A percentile compares a stretch with the other conserved stretches of the same genome.
These are phyloP conservation scores for Tetrapisispora nanseiensis DNA, from an alignment of 805 yeast species.

Conservation along the genomic window DNA sequence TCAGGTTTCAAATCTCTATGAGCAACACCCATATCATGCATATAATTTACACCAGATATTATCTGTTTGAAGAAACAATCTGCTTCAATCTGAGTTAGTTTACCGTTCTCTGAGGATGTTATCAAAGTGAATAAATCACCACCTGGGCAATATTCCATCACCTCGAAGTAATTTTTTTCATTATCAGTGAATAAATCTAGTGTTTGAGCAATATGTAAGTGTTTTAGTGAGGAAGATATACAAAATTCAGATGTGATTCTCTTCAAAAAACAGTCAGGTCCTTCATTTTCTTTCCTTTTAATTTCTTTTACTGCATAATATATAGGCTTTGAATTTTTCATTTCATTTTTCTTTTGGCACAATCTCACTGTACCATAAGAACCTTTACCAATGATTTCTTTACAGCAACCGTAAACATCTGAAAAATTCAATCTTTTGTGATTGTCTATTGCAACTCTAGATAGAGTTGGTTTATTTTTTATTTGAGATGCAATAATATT, in stretches of 20 bases:
- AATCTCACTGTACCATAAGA: constrained; percentile 90
- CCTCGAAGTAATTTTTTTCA: constrained; percentile 73
- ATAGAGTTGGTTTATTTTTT: neutral
- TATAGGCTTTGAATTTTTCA: constrained; percentile 35
- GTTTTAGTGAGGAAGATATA: constrained; percentile 62
- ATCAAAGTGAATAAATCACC: constrained; percentile 72
- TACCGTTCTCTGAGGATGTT: constrained; percentile 51
- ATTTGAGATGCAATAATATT: neutral
- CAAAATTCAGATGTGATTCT: constrained; percentile 76
- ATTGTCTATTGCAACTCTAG: neutral
- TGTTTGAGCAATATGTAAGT: constrained; percentile 67
- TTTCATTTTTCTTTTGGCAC: constrained; percentile 52
- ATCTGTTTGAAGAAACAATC: constrained; percentile 86
- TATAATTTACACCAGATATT: constrained; percentile 73
- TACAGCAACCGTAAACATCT: constrained; percentile 88
- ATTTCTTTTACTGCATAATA: constrained; percentile 82
- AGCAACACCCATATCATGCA: constrained; percentile 83
- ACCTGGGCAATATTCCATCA: constrained; percentile 77
- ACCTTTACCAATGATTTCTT: constrained; percentile 88
- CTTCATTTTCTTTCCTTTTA: constrained; percentile 49
- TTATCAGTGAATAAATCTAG: constrained; percentile 71
- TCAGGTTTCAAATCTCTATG: constrained; percentile 95
- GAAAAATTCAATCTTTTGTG: constrained; percentile 35
- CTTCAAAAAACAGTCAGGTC: constrained; percentile 55
- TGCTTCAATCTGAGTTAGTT: constrained; percentile 71